Conservation (phyloP, 2,329 filamentous ascomycete species). For the Grosmannia huntii region DNA sequence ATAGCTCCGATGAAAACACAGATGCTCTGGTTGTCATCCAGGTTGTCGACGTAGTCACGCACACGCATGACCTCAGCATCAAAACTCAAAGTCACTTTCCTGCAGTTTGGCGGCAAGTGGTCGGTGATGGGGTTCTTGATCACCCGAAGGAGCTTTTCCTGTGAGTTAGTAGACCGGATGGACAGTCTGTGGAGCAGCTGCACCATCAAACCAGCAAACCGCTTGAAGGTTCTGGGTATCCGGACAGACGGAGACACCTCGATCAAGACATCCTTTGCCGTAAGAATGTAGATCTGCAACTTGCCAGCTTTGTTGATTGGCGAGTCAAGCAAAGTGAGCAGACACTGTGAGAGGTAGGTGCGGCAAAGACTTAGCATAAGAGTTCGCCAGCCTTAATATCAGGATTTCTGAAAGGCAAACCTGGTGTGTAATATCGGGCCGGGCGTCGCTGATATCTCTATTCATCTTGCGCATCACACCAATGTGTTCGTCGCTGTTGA, state of each 20-base stretch:
- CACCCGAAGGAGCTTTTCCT: constrained; percentile 93
- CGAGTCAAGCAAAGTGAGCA: constrained; percentile 92
- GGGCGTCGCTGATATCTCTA: constrained; percentile 91
- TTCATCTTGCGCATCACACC: constrained; percentile 99
- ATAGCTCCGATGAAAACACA: constrained; percentile 97
- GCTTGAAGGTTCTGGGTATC: constrained; percentile 96
- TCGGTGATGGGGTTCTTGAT: constrained; percentile 98
- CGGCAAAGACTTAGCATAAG: constrained; percentile 1
- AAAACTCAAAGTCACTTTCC: constrained; percentile 93
- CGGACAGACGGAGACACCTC: constrained; percentile 97
- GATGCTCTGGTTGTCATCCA: constrained; percentile 78
- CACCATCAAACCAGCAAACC: constrained; percentile 96
- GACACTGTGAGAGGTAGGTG: constrained; percentile 51
- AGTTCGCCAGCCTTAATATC: constrained; percentile 13
- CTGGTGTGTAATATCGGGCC: constrained; percentile 97
- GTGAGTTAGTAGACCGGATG: constrained; percentile 90
- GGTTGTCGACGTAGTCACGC: constrained; percentile 72
- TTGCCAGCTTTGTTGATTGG: constrained; percentile 97
- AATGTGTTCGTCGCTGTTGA: constrained; percentile 99
- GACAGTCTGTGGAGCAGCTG: constrained; percentile 91
- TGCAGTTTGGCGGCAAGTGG: constrained; percentile 90
- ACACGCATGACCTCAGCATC: constrained; percentile 80
- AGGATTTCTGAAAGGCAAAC: constrained; percentile 30
- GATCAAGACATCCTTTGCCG: constrained; percentile 91
- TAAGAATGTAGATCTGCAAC: constrained; percentile 97